Evolutionary conservation across 768 basidiomycete species (phyloP).

Genomic region (Peribolospora kevripleyi): DNA sequence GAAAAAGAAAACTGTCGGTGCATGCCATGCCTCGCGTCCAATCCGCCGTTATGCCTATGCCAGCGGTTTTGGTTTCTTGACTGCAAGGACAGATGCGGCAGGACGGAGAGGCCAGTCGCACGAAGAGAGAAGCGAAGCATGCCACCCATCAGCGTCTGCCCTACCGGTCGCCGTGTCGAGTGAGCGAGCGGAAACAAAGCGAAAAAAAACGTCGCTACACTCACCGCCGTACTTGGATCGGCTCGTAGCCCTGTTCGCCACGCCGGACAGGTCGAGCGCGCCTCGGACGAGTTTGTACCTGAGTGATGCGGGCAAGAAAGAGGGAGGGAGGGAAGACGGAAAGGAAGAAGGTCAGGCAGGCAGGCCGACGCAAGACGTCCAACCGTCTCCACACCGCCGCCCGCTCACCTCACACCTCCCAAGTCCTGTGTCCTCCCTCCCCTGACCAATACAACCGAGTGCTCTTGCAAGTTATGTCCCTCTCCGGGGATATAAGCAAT

Average conservation of each 20-base stretch:
- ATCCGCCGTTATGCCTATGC: too few relatives aligned
- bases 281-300: slow-evolving; percentile 94
- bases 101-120: background rate
- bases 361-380: background rate
- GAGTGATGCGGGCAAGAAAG: background rate
- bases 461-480: slow-evolving; percentile 93
- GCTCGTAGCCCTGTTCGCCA: slow-evolving; percentile 51
- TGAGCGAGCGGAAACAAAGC: background rate
- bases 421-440: slow-evolving; percentile 93
- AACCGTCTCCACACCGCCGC: too few relatives aligned
- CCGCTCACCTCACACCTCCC: slow-evolving; percentile 73
- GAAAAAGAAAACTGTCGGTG: too few relatives aligned
- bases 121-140: slow-evolving; percentile 1
- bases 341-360: background rate
- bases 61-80: slow-evolving; percentile 52
- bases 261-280: slow-evolving; percentile 69
- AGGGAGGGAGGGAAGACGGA: accelerated
- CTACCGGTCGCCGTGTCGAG: background rate
- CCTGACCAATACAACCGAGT: slow-evolving; percentile 79
- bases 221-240: slow-evolving; percentile 83
- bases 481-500: slow-evolving; percentile 93
- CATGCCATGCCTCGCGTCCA: too few relatives aligned
- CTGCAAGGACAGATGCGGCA: slow-evolving; percentile 18
- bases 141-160: background rate
- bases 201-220: slow-evolving; percentile 6